A percentile compares a stretch with the other conserved stretches of the same genome.
These are phyloP conservation scores for Besnoitia besnoiti DNA, from an alignment of 169 alveolate species.

Conservation along the genomic window DNA sequence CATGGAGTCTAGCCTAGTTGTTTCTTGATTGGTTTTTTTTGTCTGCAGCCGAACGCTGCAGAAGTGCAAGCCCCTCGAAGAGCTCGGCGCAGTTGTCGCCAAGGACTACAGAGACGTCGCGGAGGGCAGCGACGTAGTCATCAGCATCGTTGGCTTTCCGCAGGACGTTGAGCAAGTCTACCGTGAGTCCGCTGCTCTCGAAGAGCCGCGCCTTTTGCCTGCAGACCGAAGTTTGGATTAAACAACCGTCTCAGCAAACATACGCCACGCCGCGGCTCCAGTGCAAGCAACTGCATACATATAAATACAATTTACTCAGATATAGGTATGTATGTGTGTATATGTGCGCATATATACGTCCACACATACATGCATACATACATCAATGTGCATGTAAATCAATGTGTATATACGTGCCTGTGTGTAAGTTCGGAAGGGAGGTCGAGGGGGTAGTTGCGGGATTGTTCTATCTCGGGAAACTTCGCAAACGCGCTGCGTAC, in stretches of 20 bases:
- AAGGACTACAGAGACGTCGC: neutral
- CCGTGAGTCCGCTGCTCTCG: neutral
- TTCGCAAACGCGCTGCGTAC: no score
- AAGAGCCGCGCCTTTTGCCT: no score
- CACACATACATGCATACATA: neutral
- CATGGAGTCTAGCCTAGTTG: no score
- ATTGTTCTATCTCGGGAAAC: no score
- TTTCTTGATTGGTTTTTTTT: neutral
- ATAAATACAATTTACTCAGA: no score
- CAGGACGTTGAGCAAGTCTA: slow-evolving; percentile 1
- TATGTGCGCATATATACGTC: neutral
- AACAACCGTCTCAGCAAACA: neutral
- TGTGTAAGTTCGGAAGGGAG: no score
- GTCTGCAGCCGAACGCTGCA: neutral
- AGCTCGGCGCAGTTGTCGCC: neutral
- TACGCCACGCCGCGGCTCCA: neutral
- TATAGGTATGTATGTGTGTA: neutral
- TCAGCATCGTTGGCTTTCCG: neutral
- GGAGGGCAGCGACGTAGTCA: slow-evolving; percentile 14
- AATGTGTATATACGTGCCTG: no score
- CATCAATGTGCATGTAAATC: neutral
- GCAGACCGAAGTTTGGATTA: no score
- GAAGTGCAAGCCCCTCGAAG: neutral
- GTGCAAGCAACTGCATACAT: neutral
- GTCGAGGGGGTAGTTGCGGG: no score